phyloP scores from a whole-genome alignment of 2,329 filamentous ascomycete species.

The Thelonectria olida region DNA sequence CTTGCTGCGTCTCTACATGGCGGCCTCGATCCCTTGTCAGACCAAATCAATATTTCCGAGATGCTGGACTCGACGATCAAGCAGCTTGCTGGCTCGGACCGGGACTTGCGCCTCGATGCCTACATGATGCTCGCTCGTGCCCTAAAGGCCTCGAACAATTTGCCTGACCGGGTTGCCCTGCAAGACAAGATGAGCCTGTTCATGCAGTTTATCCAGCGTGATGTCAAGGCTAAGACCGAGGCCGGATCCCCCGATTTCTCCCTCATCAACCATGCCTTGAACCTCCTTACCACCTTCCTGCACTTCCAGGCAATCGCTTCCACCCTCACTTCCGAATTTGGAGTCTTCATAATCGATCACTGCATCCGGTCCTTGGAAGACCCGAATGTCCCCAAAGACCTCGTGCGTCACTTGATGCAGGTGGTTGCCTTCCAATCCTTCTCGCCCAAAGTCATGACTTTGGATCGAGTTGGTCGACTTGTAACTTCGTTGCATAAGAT shows the following conservation, averaged over 20 bases:
- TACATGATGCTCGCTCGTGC: constrained; percentile 82
- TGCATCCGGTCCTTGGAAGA: constrained; percentile 79
- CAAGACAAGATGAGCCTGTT: constrained; percentile 80
- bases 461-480: constrained; percentile 74
- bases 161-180: constrained; percentile 79
- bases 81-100: constrained; percentile 79
- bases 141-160: constrained; percentile 82
- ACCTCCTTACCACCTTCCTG: constrained; percentile 79
- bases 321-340: constrained; percentile 80
- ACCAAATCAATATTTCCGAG: constrained; percentile 68
- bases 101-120: constrained; percentile 80
- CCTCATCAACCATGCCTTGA: constrained; percentile 80
- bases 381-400: constrained; percentile 74
- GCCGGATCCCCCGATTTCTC: constrained; percentile 70
- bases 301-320: constrained; percentile 76
- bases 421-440: constrained; percentile 85
- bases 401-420: constrained; percentile 82
- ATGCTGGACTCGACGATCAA: constrained; percentile 89
- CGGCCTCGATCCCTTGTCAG: constrained; percentile 51
- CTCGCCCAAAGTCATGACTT: constrained; percentile 75
- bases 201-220: constrained; percentile 83
- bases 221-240: constrained; percentile 71
- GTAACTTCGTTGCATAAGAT: constrained; percentile 77
- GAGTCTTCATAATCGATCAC: constrained; percentile 81
- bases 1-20: constrained; percentile 52